Conservation (phyloP, 306 rosid genomes). For the Cucumis cinereus region DNA sequence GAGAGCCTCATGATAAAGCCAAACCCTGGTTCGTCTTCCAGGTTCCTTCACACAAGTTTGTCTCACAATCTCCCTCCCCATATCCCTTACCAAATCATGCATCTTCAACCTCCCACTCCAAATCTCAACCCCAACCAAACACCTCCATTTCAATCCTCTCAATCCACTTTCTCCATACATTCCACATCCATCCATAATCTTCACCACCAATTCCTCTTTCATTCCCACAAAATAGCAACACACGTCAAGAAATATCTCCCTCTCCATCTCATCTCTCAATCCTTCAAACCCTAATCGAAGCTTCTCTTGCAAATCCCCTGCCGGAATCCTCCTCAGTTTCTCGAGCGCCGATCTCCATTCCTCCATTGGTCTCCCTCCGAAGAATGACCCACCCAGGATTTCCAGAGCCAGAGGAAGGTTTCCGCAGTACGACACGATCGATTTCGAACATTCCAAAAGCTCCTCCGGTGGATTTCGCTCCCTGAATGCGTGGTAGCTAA, state of each 20-base stretch:
- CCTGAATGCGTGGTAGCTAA: slow-evolving; percentile 9
- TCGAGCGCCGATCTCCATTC: slow-evolving; percentile 2
- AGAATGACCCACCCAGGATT: background rate
- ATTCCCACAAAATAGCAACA: slow-evolving; percentile 8
- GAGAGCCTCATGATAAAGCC: background rate
- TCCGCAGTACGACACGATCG: background rate
- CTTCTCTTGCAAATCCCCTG: background rate
- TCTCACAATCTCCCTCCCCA: background rate
- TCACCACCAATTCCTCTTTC: background rate
- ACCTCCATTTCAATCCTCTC: background rate
- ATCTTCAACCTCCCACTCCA: background rate
- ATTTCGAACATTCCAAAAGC: background rate
- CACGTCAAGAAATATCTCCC: slow-evolving; percentile 10
- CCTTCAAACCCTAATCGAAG: background rate
- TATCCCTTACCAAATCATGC: slow-evolving; percentile 14
- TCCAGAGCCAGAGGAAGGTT: slow-evolving; percentile 5
- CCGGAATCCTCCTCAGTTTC: background rate
- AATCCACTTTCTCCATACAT: background rate
- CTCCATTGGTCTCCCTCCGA: background rate
- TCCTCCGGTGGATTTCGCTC: background rate
- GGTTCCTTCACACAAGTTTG: background rate
- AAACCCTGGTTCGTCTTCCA: slow-evolving; percentile 2
- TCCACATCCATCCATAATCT: background rate
- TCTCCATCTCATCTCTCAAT: background rate
- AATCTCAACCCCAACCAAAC: background rate